Evolutionary conservation across 345 rosid genomes (phyloP).

Genomic region (Orychophragmus violaceus): DNA sequence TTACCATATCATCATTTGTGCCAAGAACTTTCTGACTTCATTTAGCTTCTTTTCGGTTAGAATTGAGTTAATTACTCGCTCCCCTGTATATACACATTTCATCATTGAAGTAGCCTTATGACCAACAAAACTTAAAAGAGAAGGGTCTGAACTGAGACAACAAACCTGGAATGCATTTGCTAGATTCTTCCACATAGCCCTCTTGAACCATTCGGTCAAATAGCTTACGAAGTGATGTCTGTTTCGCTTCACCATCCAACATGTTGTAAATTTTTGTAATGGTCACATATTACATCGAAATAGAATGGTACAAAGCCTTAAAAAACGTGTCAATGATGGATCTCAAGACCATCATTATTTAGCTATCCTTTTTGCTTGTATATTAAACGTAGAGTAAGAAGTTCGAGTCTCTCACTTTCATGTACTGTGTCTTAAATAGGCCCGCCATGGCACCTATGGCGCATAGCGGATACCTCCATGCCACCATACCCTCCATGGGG

Average conservation of each 20-base stretch:
- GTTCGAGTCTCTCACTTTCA: slow-evolving; percentile 47
- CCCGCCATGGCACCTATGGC: too few relatives aligned
- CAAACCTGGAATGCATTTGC: slow-evolving; percentile 73
- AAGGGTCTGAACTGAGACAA: not conserved
- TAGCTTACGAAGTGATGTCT: slow-evolving; percentile 51
- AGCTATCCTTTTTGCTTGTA: not conserved
- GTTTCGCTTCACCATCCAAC: slow-evolving; percentile 73
- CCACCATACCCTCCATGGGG: too few relatives aligned
- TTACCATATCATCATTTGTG: not conserved
- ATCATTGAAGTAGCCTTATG: not conserved
- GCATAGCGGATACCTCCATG: too few relatives aligned
- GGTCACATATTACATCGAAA: slow-evolving; percentile 70
- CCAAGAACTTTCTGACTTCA: not conserved
- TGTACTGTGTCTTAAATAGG: slow-evolving; percentile 59
- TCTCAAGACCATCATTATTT: not conserved
- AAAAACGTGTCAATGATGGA: not conserved
- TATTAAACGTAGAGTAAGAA: not conserved
- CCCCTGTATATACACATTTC: slow-evolving; percentile 42
- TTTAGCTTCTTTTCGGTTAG: slow-evolving; percentile 57
- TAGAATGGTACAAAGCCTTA: slow-evolving; percentile 72
- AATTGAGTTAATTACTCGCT: slow-evolving; percentile 63
- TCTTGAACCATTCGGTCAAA: slow-evolving; percentile 63
- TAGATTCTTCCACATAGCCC: slow-evolving; percentile 71
- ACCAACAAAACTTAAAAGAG: not conserved
- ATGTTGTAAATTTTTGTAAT: slow-evolving; percentile 58